These are phyloP conservation scores for Corchorus olitorius DNA, from an alignment of 345 rosid genomes.

Conservation along the genomic window DNA sequence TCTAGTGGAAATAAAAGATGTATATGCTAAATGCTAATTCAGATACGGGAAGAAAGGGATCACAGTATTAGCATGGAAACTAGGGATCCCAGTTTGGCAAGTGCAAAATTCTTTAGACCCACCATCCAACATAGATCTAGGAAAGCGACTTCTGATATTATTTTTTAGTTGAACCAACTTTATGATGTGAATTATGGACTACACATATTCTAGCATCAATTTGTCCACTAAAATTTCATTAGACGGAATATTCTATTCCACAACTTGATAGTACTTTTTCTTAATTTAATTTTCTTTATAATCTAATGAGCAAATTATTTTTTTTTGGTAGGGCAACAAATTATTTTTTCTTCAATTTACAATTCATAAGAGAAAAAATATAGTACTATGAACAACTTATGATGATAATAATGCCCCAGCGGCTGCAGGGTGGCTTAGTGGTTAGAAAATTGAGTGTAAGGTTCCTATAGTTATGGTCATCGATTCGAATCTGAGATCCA, in stretches of 20 bases:
- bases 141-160: background rate
- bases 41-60: background rate
- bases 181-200: background rate
- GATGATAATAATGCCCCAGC: too few species aligned
- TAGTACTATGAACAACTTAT: too few species aligned
- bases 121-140: background rate
- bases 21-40: background rate
- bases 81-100: background rate
- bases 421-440: too few species aligned
- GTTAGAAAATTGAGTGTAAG: too few species aligned
- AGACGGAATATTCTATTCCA: background rate
- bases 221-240: conserved; percentile 1
- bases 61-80: background rate
- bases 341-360: too few species aligned
- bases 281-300: background rate
- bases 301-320: background rate
- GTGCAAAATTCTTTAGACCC: background rate
- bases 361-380: too few species aligned
- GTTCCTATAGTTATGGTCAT: too few species aligned
- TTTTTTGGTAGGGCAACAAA: too few species aligned
- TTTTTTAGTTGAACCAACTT: background rate
- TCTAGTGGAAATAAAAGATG: too few species aligned
- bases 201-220: background rate
- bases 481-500: too few species aligned
- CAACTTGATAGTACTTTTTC: background rate